A percentile compares a stretch with the other conserved stretches of the same genome.
These are phyloP conservation scores for Saxophila tyrrhenica DNA, from an alignment of 495 filamentous ascomycete genomes.

Conservation along the genomic window DNA sequence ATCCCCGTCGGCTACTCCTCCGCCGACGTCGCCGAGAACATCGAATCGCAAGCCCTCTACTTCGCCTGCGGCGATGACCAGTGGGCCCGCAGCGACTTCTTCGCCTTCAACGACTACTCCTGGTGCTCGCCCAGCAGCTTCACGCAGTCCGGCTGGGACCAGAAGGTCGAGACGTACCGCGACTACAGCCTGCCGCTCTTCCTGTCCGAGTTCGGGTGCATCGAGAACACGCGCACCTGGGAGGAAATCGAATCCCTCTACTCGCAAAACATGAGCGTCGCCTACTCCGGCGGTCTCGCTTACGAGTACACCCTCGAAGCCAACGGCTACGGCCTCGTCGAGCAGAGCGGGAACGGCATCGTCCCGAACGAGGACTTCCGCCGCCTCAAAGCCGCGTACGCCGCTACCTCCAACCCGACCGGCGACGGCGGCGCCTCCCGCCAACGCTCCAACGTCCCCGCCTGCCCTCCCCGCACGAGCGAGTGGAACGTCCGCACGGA, in stretches of 20 bases:
- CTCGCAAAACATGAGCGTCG: conserved; percentile 57
- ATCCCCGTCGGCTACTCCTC: conserved; percentile 93
- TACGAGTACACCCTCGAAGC: conserved; percentile 74
- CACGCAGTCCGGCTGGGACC: conserved; percentile 56
- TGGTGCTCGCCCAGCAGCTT: conserved; percentile 69
- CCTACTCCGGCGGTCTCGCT: conserved; percentile 76
- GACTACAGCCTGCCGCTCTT: conserved; percentile 70
- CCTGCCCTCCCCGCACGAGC: conserved; percentile 55
- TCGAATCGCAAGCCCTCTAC: conserved; percentile 76
- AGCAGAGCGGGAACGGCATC: conserved; percentile 46
- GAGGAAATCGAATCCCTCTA: conserved; percentile 72
- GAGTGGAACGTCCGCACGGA: conserved; percentile 62
- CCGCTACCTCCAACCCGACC: conserved; percentile 48
- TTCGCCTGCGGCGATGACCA: conserved; percentile 88
- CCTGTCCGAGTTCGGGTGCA: conserved; percentile 95
- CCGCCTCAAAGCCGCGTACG: conserved; percentile 54
- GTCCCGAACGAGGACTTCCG: conserved; percentile 50
- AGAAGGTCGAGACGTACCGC: conserved; percentile 56
- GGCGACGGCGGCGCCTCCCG: conserved; percentile 60
- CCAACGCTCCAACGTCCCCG: conserved; percentile 46
- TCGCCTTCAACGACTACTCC: conserved; percentile 94
- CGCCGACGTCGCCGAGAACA: conserved; percentile 75
- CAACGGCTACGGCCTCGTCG: conserved; percentile 65
- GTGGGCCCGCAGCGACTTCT: conserved; percentile 80
- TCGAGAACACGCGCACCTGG: conserved; percentile 68